Percentiles rank a stretch among this genome's conserved stretches.
Evolutionary conservation across 805 yeast genomes (phyloP).

Genomic region (Monosporozyma servazzii): DNA sequence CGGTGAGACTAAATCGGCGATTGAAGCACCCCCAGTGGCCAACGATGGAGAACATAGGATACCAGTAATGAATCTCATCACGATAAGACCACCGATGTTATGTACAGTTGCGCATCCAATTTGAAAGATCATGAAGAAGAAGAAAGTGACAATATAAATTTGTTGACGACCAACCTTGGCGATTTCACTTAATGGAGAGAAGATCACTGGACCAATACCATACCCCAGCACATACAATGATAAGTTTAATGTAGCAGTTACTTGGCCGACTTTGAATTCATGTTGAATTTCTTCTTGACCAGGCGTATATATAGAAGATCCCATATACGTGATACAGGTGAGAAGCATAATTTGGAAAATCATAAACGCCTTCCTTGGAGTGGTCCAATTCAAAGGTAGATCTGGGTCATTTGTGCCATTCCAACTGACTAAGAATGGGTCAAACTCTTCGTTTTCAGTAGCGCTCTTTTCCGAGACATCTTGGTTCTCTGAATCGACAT

Average conservation of each 20-base stretch:
- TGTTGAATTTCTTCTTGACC: slow-evolving; percentile 37
- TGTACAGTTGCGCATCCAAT: slow-evolving; percentile 45
- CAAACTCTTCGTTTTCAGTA: slow-evolving; percentile 7
- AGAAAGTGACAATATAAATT: slow-evolving; percentile 39
- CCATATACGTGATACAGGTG: slow-evolving; percentile 45
- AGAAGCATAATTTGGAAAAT: slow-evolving; percentile 35
- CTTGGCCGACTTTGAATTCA: slow-evolving; percentile 38
- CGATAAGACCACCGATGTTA: slow-evolving; percentile 42
- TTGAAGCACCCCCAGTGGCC: slow-evolving; percentile 49
- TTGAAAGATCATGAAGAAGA: slow-evolving; percentile 42
- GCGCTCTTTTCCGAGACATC: background rate
- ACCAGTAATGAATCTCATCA: slow-evolving; percentile 46
- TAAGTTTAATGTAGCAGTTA: slow-evolving; percentile 42
- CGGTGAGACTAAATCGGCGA: slow-evolving; percentile 35
- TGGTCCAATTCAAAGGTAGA: slow-evolving; percentile 50
- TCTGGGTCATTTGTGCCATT: slow-evolving; percentile 39
- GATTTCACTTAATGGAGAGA: slow-evolving; percentile 51
- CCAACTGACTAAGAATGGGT: slow-evolving; percentile 24
- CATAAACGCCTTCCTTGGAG: slow-evolving; percentile 32
- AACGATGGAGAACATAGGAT: slow-evolving; percentile 46
- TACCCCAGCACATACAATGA: slow-evolving; percentile 51
- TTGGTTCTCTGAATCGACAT: background rate
- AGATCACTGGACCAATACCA: slow-evolving; percentile 50
- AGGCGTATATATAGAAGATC: slow-evolving; percentile 48
- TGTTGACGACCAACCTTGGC: slow-evolving; percentile 45